Conservation (phyloP, 805 yeast species). For the Hanseniaspora pseudoguilliermondii region DNA sequence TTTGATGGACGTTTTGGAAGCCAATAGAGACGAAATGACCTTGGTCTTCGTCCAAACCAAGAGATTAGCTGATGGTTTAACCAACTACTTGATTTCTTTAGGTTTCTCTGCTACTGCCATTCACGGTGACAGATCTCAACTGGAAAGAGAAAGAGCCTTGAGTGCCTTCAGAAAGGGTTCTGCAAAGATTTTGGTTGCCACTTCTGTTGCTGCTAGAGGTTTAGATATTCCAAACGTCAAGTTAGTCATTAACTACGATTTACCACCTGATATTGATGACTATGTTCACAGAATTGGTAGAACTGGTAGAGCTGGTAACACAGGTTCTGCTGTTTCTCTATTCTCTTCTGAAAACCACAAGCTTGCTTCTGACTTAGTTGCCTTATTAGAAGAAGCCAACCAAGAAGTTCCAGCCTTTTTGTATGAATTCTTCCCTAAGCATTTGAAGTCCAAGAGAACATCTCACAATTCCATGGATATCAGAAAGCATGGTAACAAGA, state of each 20-base stretch:
- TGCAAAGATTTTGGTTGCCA: constrained; percentile 91
- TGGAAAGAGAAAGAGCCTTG: constrained; percentile 94
- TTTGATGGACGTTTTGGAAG: constrained; percentile 74
- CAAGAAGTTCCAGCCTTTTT: constrained; percentile 93
- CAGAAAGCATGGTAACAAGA: constrained; percentile 31
- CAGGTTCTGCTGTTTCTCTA: constrained; percentile 96
- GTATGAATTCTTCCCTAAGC: constrained; percentile 66
- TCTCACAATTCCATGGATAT: constrained; percentile 38
- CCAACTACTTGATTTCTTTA: constrained; percentile 80
- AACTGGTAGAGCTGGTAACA: constrained; percentile 99
- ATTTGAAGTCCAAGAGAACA: constrained; percentile 46
- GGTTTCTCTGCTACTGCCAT: constrained; percentile 94
- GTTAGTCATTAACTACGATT: constrained; percentile 92
- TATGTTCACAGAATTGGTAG: constrained; percentile 99
- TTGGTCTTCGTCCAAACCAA: constrained; percentile 95
- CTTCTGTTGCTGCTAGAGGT: constrained; percentile 99
- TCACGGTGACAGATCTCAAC: constrained; percentile 98
- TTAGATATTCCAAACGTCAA: constrained; percentile 98
- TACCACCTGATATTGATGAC: constrained; percentile 95
- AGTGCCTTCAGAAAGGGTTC: constrained; percentile 85
- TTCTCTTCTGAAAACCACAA: constrained; percentile 91
- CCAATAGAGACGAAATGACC: constrained; percentile 56
- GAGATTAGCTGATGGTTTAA: constrained; percentile 93
- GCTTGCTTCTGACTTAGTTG: constrained; percentile 75
- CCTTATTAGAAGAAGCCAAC: constrained; percentile 84